Evolutionary conservation across 257 asterid genomes (phyloP).

Genomic region (Haberlea rhodopensis): DNA sequence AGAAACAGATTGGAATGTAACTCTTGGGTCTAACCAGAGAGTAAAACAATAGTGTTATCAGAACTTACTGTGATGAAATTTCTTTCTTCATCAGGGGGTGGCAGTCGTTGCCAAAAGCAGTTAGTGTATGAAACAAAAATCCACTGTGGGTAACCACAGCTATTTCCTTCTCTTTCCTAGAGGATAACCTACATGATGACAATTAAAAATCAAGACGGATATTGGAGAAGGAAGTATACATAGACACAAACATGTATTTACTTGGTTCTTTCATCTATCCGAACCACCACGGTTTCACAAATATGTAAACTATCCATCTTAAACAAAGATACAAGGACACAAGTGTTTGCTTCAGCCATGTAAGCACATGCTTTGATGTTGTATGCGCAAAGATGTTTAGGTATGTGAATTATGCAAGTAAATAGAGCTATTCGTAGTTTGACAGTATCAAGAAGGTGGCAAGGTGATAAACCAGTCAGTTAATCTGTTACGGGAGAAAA

Average conservation of each 20-base stretch:
- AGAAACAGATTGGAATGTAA: neutral
- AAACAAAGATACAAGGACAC: too few species aligned
- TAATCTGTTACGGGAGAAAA: too few species aligned
- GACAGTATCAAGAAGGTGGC: neutral
- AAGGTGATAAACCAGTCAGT: neutral
- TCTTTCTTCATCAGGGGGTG: slow-evolving; percentile 67
- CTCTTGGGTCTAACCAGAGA: neutral
- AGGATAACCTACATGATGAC: slow-evolving; percentile 52
- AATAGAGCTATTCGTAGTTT: neutral
- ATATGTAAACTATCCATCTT: too few species aligned
- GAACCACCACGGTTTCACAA: too few species aligned
- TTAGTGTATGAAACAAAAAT: slow-evolving; percentile 70
- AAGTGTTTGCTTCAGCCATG: too few species aligned
- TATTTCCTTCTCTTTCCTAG: slow-evolving; percentile 84
- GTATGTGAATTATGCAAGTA: too few species aligned
- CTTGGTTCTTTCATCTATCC: too few species aligned
- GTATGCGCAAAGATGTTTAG: too few species aligned
- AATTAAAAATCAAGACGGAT: slow-evolving; percentile 16
- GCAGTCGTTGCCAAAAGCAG: slow-evolving; percentile 62
- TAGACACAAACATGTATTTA: too few species aligned
- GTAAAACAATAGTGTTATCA: slow-evolving; percentile 1
- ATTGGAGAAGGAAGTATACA: neutral
- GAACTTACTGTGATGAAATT: slow-evolving; percentile 69
- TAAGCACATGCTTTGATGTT: too few species aligned
- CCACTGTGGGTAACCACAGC: slow-evolving; percentile 93